Evolutionary conservation across 352 stramenopile species (phyloP).

Genomic region (Phytophthora palmivora): DNA sequence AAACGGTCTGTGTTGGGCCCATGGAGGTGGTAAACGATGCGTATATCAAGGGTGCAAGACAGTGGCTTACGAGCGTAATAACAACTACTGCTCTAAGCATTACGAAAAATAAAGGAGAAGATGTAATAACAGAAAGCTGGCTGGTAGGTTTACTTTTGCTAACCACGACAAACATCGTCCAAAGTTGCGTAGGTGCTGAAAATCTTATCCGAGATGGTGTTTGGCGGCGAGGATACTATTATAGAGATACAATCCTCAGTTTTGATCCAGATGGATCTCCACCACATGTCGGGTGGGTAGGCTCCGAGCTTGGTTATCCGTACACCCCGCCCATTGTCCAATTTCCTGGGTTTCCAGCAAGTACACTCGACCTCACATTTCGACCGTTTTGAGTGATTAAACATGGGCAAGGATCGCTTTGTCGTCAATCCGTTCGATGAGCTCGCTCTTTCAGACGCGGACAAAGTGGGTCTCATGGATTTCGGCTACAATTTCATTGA

Average conservation of each 20-base stretch:
- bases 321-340: not conserved
- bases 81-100: conserved; percentile 58
- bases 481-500: conserved; percentile 40
- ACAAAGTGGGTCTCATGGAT: conserved; percentile 29
- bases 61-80: conserved; percentile 46
- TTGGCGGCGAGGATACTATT: no score
- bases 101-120: conserved; percentile 8
- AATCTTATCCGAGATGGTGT: no score
- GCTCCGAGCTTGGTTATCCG: no score
- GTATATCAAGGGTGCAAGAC: conserved; percentile 38
- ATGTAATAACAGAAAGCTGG: no score
- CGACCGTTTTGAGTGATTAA: not conserved
- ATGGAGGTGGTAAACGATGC: conserved; percentile 42
- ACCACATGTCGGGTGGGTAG: no score
- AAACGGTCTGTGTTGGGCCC: conserved; percentile 38
- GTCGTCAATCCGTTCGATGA: conserved; percentile 38
- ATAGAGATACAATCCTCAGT: no score
- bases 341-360: conserved; percentile 25
- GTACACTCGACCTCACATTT: not conserved
- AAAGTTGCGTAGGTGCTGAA: no score
- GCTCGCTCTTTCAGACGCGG: conserved; percentile 17
- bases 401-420: conserved; percentile 43
- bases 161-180: no score
- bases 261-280: no score
- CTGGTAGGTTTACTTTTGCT: no score